Conservation (phyloP, 2,329 filamentous ascomycete species). For the Diaporthe capsici region DNA sequence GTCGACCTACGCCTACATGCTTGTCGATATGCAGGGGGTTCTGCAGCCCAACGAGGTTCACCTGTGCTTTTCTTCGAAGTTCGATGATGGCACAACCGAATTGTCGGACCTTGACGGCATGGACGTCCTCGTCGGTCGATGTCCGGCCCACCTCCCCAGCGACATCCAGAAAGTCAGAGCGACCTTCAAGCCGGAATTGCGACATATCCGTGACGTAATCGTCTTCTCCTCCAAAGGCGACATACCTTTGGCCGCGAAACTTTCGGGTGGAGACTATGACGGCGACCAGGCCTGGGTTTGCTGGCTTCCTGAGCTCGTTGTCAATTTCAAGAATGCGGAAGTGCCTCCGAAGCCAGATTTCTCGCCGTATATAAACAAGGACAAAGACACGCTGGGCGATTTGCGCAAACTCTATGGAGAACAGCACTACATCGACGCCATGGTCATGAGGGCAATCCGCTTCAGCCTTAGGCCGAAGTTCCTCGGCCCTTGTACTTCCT, state of each 20-base stretch:
- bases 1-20: conserved; percentile 76
- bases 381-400: conserved; percentile 61
- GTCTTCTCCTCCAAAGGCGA: conserved; percentile 79
- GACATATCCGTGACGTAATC: conserved; percentile 81
- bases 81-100: conserved; percentile 68
- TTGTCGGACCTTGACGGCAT: conserved; percentile 68
- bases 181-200: conserved; percentile 71
- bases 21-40: conserved; percentile 75
- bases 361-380: conserved; percentile 63
- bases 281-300: conserved; percentile 84
- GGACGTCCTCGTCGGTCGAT: conserved; percentile 78
- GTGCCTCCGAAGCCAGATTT: conserved; percentile 53
- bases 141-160: conserved; percentile 77
- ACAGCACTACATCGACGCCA: conserved; percentile 55
- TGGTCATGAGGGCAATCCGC: conserved; percentile 66
- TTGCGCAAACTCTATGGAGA: conserved; percentile 49
- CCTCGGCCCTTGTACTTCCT: conserved; percentile 75
- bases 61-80: conserved; percentile 75
- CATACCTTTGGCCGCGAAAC: conserved; percentile 74
- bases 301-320: conserved; percentile 77
- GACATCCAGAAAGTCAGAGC: conserved; percentile 80
- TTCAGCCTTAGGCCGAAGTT: conserved; percentile 71
- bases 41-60: conserved; percentile 77
- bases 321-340: conserved; percentile 74
- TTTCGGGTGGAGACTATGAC: conserved; percentile 87